These are phyloP conservation scores for Austropuccinia psidii DNA, from an alignment of 1,284 basidiomycete genomes.

Conservation along the genomic window DNA sequence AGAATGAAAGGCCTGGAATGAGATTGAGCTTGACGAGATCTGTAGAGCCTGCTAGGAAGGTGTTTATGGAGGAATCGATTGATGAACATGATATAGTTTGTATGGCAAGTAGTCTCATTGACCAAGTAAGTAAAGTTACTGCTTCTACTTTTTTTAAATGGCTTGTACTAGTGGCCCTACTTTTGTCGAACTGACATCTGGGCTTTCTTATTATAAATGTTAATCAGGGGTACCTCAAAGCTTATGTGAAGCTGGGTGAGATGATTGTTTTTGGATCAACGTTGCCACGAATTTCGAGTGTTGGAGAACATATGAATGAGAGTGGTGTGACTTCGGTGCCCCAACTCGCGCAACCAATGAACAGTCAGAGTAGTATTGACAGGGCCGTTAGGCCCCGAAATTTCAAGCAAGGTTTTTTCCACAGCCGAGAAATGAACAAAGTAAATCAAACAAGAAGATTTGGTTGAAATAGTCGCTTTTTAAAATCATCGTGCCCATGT, in stretches of 20 bases:
- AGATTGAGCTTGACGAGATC: constrained; percentile 46
- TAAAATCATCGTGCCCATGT: too few species aligned
- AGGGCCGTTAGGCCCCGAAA: neutral
- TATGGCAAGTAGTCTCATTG: constrained; percentile 48
- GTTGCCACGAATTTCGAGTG: constrained; percentile 18
- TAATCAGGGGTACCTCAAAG: constrained; percentile 20
- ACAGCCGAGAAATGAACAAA: neutral
- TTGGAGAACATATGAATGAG: constrained; percentile 24
- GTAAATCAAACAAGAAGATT: neutral
- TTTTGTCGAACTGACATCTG: neutral
- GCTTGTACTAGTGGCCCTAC: neutral
- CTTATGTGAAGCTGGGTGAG: constrained; percentile 32
- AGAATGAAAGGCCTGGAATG: constrained; percentile 37
- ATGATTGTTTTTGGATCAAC: constrained; percentile 29
- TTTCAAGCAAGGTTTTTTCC: neutral
- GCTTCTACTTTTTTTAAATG: neutral
- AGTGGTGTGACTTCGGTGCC: neutral
- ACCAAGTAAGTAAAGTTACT: constrained; percentile 43
- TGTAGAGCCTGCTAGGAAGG: constrained; percentile 44
- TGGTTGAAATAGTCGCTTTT: too few species aligned
- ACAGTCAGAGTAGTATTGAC: constrained; percentile 1
- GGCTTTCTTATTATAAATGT: too few species aligned
- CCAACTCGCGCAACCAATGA: neutral
- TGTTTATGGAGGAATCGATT: constrained; percentile 45
- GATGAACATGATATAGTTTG: constrained; percentile 48